Conservation (phyloP, 202 grass and related monocot species). For the Hordeum pubiflorum region DNA sequence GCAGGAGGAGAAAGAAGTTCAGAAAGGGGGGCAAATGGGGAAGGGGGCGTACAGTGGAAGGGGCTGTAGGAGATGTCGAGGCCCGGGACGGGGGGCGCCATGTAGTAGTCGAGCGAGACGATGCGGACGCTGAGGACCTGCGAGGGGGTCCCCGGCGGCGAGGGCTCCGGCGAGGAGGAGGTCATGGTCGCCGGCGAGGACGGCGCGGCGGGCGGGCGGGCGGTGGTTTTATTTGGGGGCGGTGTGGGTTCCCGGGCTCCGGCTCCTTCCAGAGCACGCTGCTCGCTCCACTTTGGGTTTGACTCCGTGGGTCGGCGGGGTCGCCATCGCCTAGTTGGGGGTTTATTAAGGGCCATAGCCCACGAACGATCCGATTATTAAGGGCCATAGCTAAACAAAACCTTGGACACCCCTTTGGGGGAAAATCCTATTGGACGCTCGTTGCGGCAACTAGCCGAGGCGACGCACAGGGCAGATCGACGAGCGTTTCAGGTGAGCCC, state of each 20-base stretch:
- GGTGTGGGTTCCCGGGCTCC: not conserved
- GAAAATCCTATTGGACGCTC: too few species aligned
- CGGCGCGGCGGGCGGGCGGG: not conserved
- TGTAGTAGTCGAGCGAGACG: constrained; percentile 89
- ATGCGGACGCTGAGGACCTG: constrained; percentile 75
- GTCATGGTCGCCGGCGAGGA: not conserved
- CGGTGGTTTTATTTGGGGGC: not conserved
- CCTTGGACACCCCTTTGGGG: too few species aligned
- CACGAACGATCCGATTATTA: not conserved
- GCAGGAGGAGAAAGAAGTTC: not conserved
- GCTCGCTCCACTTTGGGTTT: not conserved
- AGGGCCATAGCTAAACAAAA: too few species aligned
- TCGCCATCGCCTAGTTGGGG: not conserved
- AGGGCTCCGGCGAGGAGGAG: constrained; percentile 23
- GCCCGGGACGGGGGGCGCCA: constrained; percentile 63
- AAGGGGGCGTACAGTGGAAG: constrained; percentile 48
- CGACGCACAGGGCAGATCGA: too few species aligned
- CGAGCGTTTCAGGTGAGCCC: too few species aligned
- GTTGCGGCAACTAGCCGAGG: too few species aligned
- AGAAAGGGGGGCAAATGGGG: not conserved
- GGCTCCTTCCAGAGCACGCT: constrained; percentile 29
- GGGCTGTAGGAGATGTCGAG: constrained; percentile 65
- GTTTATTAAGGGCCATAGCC: not conserved
- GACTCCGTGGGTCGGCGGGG: not conserved
- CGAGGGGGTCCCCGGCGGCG: constrained; percentile 27